Conservation (phyloP, 2,329 filamentous ascomycete species). For the Cryphonectria nitschkei region DNA sequence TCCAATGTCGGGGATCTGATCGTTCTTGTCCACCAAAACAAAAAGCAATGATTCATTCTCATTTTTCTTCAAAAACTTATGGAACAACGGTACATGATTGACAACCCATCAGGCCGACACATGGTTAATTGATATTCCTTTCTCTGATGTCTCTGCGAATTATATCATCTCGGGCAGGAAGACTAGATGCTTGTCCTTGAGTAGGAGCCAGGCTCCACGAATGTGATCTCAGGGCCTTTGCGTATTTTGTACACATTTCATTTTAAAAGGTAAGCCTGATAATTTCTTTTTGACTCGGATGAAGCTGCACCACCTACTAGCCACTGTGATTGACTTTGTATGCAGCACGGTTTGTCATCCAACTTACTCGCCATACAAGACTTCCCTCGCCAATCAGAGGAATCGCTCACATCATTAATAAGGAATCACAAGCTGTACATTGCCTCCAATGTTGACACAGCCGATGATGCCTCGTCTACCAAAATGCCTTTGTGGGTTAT, state of each 20-base stretch:
- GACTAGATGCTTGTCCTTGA: slow-evolving; percentile 29
- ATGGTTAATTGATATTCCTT: not conserved
- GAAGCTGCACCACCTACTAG: not conserved
- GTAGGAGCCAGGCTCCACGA: slow-evolving; percentile 17
- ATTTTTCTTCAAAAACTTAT: slow-evolving; percentile 16
- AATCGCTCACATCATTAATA: not conserved
- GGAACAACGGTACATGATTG: slow-evolving; percentile 1
- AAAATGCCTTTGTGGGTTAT: not conserved
- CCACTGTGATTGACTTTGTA: no score
- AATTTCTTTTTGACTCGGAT: not conserved
- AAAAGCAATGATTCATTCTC: slow-evolving; percentile 26
- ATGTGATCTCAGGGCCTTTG: slow-evolving; percentile 24
- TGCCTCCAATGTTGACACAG: no score
- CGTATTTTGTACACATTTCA: slow-evolving; percentile 25
- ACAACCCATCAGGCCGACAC: not conserved
- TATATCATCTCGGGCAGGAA: not conserved
- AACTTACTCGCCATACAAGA: no score
- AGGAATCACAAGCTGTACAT: no score
- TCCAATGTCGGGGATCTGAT: slow-evolving; percentile 23
- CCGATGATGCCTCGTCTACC: not conserved
- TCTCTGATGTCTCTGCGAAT: not conserved
- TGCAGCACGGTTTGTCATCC: no score
- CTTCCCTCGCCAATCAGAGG: not conserved
- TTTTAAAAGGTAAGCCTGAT: slow-evolving; percentile 10
- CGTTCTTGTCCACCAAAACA: slow-evolving; percentile 28